Base-by-base conservation (phyloP, 345 rosid species). In the Erucastrum elatum region DNA sequence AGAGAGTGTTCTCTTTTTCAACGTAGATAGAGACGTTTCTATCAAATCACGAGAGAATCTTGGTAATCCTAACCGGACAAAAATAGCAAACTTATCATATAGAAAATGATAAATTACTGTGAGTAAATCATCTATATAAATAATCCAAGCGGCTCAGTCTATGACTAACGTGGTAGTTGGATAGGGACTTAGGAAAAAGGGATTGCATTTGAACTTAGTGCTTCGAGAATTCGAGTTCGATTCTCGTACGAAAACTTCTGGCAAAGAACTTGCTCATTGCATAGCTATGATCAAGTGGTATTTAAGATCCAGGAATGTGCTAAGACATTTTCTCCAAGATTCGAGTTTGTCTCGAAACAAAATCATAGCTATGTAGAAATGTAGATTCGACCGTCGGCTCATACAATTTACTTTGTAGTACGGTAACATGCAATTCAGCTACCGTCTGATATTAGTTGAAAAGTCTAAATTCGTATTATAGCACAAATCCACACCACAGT, bases 11-110 rank as follows among this genome's bases (percentile, higher is more conserved):
- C 49, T 37, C 30, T 70, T 51, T 41, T 70, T 51, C 26, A 49
- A 51, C 33, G 58, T 78, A 31, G 72, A 41, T 71, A 65, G 65
- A 63, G 51, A 33, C 34, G 74, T 69, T 66, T 34, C 70, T 21
- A 25, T 69, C 70, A 61, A 33, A 34, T 69, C 62, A 69, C 75
- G 21, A 69, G 55, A 69, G 75, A 62, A 77, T 69, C 75, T 62
- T 62, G 31, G 15, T 77, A 21, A 44, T 60, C 53, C 29, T 21
- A 70, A 70, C 8, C 29, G 6, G 70, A 77, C 64, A 77, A 69
- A 62, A 62, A 26, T 6, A 62, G 35, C 66, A 30, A 62, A 31
- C 4, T 30, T n/a, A 30, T 30, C n/a, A 30, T 13, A 62, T 13
- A 62, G 15, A 30, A 30, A 6, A 30, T 30, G 16, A 30, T 30